Base-by-base conservation (phyloP, 805 yeast species). In the Phaffomyces antillensis region DNA sequence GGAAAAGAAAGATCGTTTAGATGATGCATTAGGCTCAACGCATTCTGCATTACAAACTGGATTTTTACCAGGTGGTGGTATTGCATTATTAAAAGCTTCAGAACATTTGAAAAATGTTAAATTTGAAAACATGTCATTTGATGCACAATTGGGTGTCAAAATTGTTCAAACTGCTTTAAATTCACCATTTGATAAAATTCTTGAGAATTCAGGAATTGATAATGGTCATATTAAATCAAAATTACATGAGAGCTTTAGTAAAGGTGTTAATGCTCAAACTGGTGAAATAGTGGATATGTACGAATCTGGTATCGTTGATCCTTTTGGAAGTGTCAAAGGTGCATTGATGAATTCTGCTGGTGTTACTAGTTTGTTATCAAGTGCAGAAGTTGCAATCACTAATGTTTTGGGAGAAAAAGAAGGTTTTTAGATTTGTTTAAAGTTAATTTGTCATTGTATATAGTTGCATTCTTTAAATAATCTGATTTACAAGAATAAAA, bases 21-120 rank as follows among this genome's bases (percentile, higher is more conserved):
- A 93, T 61, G 99, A 93, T 73, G 98, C 99, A 25, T 77, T 93
- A 65, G 91, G 93, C 65, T 97, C 99, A 45, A 93, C 98, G 43
- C 88, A 98, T 71, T 97, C 99, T 47, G 99, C 99, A 54, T 96
- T 93, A 52, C 91, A 91, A 71, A 96, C 88, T 71, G 99, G 99
- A 72, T 89, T 93, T 64, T 77, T 93, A 55, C 99, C 99, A 63
- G 99, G 99, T 73, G 99, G 99, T 67, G 99, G 99, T 72, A 88
- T 97, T 55, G 99, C 99, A 47, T 77, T 93, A 63, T 77, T 88
- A 61, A 93, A 93, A 78, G 97, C 98, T 42, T 78, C 95, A 43
- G 75, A 79, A 58, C 67, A 81, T 51, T 76, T 93, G 60, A 88
- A 80, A 52, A 72, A 66, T 20, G 81, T 86, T 52, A 74, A 80